Conservation (phyloP, 768 basidiomycete species). For the Auriscalpium orientale region DNA sequence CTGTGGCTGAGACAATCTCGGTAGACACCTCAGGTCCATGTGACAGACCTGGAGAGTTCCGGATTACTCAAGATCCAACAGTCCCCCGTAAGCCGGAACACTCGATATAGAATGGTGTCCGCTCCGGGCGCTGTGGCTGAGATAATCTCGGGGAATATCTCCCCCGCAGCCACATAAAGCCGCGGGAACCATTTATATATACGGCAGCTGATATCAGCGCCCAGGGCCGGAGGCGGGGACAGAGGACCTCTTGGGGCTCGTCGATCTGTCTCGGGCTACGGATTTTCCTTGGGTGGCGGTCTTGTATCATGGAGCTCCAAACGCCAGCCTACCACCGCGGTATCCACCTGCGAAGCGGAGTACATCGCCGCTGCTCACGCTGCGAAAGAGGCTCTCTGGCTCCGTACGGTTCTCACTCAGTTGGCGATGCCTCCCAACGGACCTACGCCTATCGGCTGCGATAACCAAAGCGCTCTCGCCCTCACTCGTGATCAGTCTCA, state of each 20-base stretch:
- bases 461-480: background rate
- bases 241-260: conserved; percentile 12
- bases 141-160: no score
- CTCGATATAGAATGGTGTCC: no score
- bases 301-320: conserved; percentile 31
- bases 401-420: conserved; percentile 22
- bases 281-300: conserved; percentile 28
- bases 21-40: no score
- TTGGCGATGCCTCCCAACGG: background rate
- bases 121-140: no score
- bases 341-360: conserved; percentile 34
- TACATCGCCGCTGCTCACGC: conserved; percentile 29
- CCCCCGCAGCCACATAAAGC: no score
- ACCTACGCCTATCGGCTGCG: background rate
- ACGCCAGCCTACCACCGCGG: conserved; percentile 30
- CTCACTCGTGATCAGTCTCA: background rate
- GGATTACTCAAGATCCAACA: no score
- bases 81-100: no score
- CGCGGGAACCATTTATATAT: no score
- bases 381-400: conserved; percentile 26
- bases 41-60: no score
- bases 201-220: no score
- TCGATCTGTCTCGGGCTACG: conserved; percentile 30
- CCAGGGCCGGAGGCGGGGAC: background rate
- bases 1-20: no score